A percentile compares a stretch with the other conserved stretches of the same genome.
Conservation (phyloP, 2,329 filamentous ascomycete species). For the Phyllosticta citrichinensis region DNA sequence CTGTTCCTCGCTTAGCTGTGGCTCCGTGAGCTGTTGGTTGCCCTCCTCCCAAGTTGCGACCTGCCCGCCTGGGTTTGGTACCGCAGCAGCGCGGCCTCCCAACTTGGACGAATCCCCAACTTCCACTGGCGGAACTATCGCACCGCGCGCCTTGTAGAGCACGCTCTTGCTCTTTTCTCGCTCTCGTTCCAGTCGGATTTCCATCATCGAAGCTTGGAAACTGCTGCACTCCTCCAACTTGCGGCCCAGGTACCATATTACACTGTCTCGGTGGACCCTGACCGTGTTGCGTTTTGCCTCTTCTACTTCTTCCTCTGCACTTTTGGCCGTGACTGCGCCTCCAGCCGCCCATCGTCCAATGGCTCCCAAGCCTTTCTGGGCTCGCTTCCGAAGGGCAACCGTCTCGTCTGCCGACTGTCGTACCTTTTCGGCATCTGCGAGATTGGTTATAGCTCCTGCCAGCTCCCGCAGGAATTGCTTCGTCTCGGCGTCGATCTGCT, state of each 20-base stretch:
- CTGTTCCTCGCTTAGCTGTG: conserved; percentile 70
- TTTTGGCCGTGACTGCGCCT: conserved; percentile 42
- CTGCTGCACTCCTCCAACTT: conserved; percentile 65
- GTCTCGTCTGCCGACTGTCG: conserved; percentile 65
- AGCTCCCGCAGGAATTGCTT: conserved; percentile 79
- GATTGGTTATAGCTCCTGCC: conserved; percentile 66
- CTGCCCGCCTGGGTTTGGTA: conserved; percentile 14
- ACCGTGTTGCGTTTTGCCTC: conserved; percentile 60
- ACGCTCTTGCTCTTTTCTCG: conserved; percentile 84
- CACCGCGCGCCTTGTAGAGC: conserved; percentile 55
- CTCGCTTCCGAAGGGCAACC: conserved; percentile 61
- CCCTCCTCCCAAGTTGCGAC: conserved; percentile 17
- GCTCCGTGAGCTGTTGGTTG: conserved; percentile 31
- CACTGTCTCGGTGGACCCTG: conserved; percentile 64
- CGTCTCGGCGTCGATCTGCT: conserved; percentile 78
- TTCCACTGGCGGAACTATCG: conserved; percentile 17
- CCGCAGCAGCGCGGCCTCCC: not conserved
- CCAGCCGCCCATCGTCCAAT: conserved; percentile 59
- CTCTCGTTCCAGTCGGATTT: conserved; percentile 72
- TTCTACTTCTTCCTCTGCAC: conserved; percentile 58
- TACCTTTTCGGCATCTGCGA: conserved; percentile 73
- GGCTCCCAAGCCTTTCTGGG: conserved; percentile 51
- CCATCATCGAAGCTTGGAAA: conserved; percentile 86
- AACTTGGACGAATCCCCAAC: conserved; percentile 5
- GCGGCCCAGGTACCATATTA: conserved; percentile 72